Evolutionary conservation across 768 basidiomycete genomes (phyloP), one percentile per base, ranked within the genome.

Genomic region (Tricholoma furcatifolium): DNA sequence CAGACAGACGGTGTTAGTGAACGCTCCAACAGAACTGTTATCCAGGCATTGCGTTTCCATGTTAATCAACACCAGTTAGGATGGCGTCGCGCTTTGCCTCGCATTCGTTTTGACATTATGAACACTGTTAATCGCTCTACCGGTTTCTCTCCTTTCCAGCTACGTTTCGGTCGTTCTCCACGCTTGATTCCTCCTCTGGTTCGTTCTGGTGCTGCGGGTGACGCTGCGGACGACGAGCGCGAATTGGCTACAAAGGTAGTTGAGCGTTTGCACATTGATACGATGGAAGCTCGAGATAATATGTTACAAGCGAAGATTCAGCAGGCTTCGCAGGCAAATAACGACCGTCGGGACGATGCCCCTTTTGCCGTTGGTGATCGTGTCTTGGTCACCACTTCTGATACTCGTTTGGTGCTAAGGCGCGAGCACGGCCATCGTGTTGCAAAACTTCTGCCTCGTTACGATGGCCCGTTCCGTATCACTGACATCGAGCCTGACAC

Each of bases 361-460:
- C 6, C 23, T 0, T 74, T 66, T 55, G 27, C 61, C 0, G 61
- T 68, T 0, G 72, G 73, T 0, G 73, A 78, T 39, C 18, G 30
- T 0, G 74, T 79, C 1, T 58, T 73, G 56, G 56, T 79, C 0
- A 70, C 72, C 0, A 76, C 72, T 0, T 38, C 56, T 8, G 57
- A 77, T 41, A 59, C 65, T 0, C 59, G 62, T 0, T 54, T 59
- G 0, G 62, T 71, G 1, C 76, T 54, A 66, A 64, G 32, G 17
- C 60, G 1, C 48, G 56, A 14, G 70, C 67, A n/a, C 0, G 58
- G 65, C 2, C 61, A 65, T 4, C 58, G 65, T 0, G 71, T 71
- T 0, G 73, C 71, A 0, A 79, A 80, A 44, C 76, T 77, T 48
- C 71, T 79, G 63, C 70, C 73, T 0, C 50, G 67, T 0, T 74